phyloP scores from a whole-genome alignment of 2,329 filamentous ascomycete genomes.

The Colletotrichum eleusines region DNA sequence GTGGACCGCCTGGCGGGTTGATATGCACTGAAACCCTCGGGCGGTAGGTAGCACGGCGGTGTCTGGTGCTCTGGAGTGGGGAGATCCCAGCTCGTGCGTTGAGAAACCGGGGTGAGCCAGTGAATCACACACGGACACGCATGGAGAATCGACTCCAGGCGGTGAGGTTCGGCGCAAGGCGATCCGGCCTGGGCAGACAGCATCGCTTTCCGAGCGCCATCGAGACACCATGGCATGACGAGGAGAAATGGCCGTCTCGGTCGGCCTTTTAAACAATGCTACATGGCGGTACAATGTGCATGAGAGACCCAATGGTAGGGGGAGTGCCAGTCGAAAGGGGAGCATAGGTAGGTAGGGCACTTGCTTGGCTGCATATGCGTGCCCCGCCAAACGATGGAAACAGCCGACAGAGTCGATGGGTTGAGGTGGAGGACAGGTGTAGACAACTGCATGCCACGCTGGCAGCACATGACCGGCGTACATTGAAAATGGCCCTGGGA shows the following conservation, averaged over 20 bases:
- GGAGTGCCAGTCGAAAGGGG: constrained; percentile 15
- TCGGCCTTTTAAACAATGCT: constrained; percentile 14
- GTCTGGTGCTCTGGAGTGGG: constrained; percentile 20
- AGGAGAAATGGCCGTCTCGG: constrained; percentile 11
- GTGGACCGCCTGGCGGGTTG: constrained; percentile 33
- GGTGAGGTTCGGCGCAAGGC: constrained; percentile 30
- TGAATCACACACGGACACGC: constrained; percentile 40
- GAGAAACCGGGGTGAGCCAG: constrained; percentile 14
- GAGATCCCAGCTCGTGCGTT: constrained; percentile 35
- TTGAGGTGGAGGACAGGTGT: constrained; percentile 36
- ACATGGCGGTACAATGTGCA: not conserved
- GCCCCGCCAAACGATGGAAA: constrained; percentile 38
- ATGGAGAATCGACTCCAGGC: constrained; percentile 27
- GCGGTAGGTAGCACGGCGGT: constrained; percentile 23
- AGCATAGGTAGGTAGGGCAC: too few relatives aligned
- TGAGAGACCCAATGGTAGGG: constrained; percentile 17
- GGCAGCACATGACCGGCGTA: constrained; percentile 38
- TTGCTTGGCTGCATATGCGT: constrained; percentile 39
- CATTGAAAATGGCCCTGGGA: constrained; percentile 17
- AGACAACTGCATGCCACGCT: constrained; percentile 43
- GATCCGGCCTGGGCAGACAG: constrained; percentile 27
- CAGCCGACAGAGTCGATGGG: constrained; percentile 37
- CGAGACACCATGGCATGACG: constrained; percentile 13
- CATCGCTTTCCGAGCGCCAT: constrained; percentile 15
- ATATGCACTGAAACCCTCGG: constrained; percentile 34